Evolutionary conservation across 78 protist genomes (phyloP).

Genomic region (Guillardia theta): DNA sequence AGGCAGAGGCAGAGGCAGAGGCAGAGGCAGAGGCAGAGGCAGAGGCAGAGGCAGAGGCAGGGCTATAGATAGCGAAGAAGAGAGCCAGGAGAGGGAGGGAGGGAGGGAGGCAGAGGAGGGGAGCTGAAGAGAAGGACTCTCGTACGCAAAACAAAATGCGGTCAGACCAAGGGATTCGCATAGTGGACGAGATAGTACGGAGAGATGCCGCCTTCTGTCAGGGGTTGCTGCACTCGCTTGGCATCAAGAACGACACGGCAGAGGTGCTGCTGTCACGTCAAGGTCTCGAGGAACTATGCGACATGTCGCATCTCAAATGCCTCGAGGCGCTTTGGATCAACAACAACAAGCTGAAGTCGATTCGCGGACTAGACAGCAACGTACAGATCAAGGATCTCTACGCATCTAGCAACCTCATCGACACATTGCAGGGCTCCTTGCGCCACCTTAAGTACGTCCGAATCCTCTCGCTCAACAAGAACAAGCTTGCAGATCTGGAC

Average conservation of each 20-base stretch:
- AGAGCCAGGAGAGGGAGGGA: too few relatives aligned
- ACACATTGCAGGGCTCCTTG: not conserved
- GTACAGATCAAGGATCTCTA: not conserved
- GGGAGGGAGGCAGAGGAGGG: too few relatives aligned
- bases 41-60: too few relatives aligned
- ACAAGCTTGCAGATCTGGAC: not conserved
- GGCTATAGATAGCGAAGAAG: too few relatives aligned
- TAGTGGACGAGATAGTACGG: too few relatives aligned
- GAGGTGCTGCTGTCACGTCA: not conserved
- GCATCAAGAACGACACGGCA: not conserved
- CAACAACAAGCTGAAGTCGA: conserved; percentile 1
- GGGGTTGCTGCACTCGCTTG: not conserved
- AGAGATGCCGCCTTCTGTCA: too few relatives aligned
- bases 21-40: too few relatives aligned
- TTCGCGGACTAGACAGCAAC: conserved; percentile 1
- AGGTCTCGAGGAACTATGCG: not conserved
- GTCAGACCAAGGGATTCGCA: too few relatives aligned
- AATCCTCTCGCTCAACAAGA: not conserved
- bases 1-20: too few relatives aligned
- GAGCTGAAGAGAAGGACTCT: too few relatives aligned
- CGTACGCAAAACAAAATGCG: too few relatives aligned
- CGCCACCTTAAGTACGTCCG: not conserved
- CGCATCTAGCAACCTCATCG: not conserved
- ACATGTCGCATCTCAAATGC: not conserved
- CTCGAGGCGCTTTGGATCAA: not conserved